Evolutionary conservation across 2,329 filamentous ascomycete genomes (phyloP).

Genomic region (Epichloe elymi): DNA sequence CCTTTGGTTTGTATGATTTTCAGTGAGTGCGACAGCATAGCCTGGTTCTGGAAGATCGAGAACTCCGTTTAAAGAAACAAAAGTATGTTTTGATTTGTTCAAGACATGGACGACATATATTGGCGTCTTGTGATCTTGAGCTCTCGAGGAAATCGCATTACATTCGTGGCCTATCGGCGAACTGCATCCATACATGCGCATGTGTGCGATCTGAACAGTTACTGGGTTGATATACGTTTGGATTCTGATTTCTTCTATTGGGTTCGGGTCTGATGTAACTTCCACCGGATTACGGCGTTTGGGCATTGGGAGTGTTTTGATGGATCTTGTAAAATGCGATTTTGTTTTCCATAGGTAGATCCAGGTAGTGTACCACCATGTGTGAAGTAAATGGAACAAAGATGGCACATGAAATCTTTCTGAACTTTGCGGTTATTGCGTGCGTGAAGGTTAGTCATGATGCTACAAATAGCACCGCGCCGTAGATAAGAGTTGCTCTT

Average conservation of each 20-base stretch:
- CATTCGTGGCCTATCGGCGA: not conserved
- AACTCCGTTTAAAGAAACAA: not conserved
- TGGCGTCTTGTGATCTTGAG: not conserved
- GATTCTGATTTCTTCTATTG: conserved; percentile 1
- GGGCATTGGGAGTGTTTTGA: conserved; percentile 1
- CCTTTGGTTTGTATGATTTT: conserved; percentile 9
- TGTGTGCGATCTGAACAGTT: not conserved
- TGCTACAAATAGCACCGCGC: not conserved
- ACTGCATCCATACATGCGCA: not conserved
- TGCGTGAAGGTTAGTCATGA: not conserved
- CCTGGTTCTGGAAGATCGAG: conserved; percentile 6
- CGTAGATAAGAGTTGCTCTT: not conserved
- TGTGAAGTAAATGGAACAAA: conserved; percentile 5
- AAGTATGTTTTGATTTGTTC: conserved; percentile 4
- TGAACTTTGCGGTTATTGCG: not conserved
- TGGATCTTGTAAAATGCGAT: not conserved
- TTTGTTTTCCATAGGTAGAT: conserved; percentile 6
- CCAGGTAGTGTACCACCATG: conserved; percentile 9
- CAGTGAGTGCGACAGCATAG: conserved; percentile 8
- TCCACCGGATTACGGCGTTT: conserved; percentile 6
- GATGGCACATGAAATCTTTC: not conserved
- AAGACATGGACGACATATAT: conserved; percentile 2
- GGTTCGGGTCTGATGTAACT: not conserved
- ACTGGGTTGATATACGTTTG: not conserved
- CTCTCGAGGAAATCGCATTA: not conserved